phyloP scores from a whole-genome alignment of 140 eudicot genomes.

The Erigeron philadelphicus region DNA sequence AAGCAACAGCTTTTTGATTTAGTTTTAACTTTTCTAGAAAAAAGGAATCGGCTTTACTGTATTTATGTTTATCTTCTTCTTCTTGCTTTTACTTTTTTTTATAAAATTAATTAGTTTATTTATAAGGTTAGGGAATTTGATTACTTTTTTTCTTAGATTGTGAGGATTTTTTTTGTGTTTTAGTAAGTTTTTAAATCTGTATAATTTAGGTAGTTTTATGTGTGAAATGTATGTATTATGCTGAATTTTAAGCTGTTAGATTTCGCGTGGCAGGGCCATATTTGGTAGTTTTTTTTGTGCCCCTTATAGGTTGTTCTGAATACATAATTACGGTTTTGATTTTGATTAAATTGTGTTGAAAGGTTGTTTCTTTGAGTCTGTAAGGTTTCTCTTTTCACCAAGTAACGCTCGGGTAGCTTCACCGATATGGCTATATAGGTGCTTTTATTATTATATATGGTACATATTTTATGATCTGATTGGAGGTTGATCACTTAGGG shows the following conservation, averaged over 20 bases:
- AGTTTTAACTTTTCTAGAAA: constrained; percentile 13
- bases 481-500: constrained; percentile 21
- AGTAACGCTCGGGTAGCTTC: neutral
- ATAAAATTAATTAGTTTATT: constrained; percentile 12
- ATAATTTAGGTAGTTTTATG: neutral
- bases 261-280: neutral
- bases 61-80: constrained; percentile 3
- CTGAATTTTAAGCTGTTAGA: neutral
- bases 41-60: constrained; percentile 10
- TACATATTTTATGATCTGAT: neutral
- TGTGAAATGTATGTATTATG: neutral
- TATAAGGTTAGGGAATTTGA: constrained; percentile 20
- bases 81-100: constrained; percentile 19
- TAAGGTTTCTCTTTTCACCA: too few relatives aligned
- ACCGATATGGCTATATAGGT: neutral
- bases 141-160: too few relatives aligned
- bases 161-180: constrained; percentile 27
- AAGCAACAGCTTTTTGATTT: constrained; percentile 25
- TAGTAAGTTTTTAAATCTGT: constrained; percentile 4
- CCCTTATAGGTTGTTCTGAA: neutral
- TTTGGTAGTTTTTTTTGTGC: constrained; percentile 17
- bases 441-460: neutral
- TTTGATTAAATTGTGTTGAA: neutral
- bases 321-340: constrained; percentile 15
- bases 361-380: too few relatives aligned